Percentiles rank a stretch among this genome's conserved stretches.
Evolutionary conservation across 306 rosid species (phyloP).

Genomic region (Cyclanthera cordifolia): DNA sequence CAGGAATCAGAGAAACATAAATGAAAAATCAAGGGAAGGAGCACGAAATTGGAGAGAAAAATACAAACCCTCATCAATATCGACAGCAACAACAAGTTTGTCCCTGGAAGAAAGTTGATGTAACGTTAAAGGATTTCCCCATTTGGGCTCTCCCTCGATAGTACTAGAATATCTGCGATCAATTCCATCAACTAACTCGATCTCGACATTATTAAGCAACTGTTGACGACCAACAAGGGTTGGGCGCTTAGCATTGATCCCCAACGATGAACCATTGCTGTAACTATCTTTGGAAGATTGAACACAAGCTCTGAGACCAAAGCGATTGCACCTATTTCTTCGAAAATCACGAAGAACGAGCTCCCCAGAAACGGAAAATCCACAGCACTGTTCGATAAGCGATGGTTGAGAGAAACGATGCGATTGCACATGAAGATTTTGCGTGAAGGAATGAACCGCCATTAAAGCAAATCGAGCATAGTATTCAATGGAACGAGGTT

Average conservation of each 20-base stretch:
- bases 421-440: background rate
- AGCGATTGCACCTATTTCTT: background rate
- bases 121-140: slow-evolving; percentile 23
- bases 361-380: background rate
- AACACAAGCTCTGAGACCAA: slow-evolving; percentile 8
- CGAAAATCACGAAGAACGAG: slow-evolving; percentile 5
- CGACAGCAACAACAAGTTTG: slow-evolving; percentile 70
- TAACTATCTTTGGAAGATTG: slow-evolving; percentile 3
- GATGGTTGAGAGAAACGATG: background rate
- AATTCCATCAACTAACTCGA: slow-evolving; percentile 11
- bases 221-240: background rate
- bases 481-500: background rate
- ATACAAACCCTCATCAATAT: slow-evolving; percentile 70
- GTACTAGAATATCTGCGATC: slow-evolving; percentile 1
- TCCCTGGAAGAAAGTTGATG: slow-evolving; percentile 24
- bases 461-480: slow-evolving; percentile 5
- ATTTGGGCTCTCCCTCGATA: background rate
- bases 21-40: background rate
- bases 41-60: background rate
- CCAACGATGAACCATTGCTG: slow-evolving; percentile 2
- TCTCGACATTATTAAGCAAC: slow-evolving; percentile 8
- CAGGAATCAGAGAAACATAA: background rate
- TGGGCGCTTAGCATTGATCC: slow-evolving; percentile 8
- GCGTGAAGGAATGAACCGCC: slow-evolving; percentile 3
- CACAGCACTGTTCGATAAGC: background rate